Base-by-base conservation (phyloP, 352 stramenopile genomes). In the Globisporangium perplexum region DNA sequence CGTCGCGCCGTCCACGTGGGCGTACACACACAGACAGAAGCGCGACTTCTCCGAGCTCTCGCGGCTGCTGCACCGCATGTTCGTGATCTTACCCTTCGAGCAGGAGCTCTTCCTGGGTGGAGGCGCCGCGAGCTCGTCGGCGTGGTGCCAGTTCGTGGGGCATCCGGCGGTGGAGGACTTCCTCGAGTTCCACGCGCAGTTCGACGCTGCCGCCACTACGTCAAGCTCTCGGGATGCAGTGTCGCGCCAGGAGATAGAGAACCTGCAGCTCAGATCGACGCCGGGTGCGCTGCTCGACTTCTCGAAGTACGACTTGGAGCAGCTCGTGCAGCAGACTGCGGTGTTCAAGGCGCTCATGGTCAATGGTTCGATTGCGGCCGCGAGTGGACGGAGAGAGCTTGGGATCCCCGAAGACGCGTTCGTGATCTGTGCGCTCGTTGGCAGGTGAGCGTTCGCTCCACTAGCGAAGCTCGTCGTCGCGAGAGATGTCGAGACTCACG, bases 1-100 rank as follows among this genome's bases (percentile, higher is more conserved):
- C 60, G 81, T 92, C n/a, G 75, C 78, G 33, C 81, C 81, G 12
- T 92, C 81, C 1, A 69, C 82, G 17, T 90, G 81, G 81, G 81
- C 81, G 36, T 92, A 88, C 62, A 76, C 71, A 30, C 69, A 88
- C 55, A 70, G 74, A 50, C 60, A 69, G 39, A 57, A 53, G n/a
- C 35, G 58, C 24, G 53, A 76, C 30, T 77, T 71, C 31, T 43
- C 50, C 3, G 62, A 72, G 11, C 61, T 91, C 24, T 42, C 51
- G 14, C 42, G 45, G 11, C 60, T 89, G 44, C 38, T 91, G 28
- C 64, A 91, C 53, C 66, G 60, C 42, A 83, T 91, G 71, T 86
- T 91, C 47, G 69, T 72, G 45, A 71, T 91, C 42, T 60, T 91
- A 44, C 76, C 81, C 1, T 91, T 91, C 47, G 81, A 91, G 69